A percentile compares a stretch with the other conserved stretches of the same genome.
phyloP scores from a whole-genome alignment of 306 rosid species.

The Sophora flavescens region DNA sequence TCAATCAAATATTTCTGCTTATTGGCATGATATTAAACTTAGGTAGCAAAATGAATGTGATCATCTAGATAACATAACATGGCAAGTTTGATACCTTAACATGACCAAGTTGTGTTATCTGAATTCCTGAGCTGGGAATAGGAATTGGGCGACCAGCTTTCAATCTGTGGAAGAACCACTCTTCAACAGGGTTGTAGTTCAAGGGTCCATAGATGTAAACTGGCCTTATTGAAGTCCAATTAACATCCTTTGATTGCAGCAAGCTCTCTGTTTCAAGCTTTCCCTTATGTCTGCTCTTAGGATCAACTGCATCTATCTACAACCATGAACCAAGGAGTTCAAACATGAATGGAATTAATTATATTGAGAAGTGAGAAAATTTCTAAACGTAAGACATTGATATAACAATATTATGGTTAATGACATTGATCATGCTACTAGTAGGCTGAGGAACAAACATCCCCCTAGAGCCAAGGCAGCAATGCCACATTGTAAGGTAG shows the following conservation, averaged over 20 bases:
- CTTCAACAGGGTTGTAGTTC: conserved; percentile 97
- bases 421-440: too few relatives aligned
- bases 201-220: conserved; percentile 96
- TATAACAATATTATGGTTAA: neutral
- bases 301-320: conserved; percentile 91
- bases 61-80: conserved; percentile 7
- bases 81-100: conserved; percentile 66
- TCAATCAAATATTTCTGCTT: conserved; percentile 11
- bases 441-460: too few relatives aligned
- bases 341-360: neutral
- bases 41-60: neutral
- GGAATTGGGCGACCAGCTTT: conserved; percentile 99
- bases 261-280: conserved; percentile 97
- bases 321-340: conserved; percentile 40
- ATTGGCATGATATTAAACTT: neutral
- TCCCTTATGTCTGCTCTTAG: conserved; percentile 99
- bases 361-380: neutral
- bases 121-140: conserved; percentile 84
- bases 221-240: conserved; percentile 96
- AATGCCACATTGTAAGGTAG: neutral
- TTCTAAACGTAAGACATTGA: neutral
- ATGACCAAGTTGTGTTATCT: conserved; percentile 94
- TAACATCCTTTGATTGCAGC: conserved; percentile 74
- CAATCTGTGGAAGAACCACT: conserved; percentile 98
- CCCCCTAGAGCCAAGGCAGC: neutral